phyloP scores from a whole-genome alignment of 108 stramenopile species.

The Nitzschia sp. region DNA sequence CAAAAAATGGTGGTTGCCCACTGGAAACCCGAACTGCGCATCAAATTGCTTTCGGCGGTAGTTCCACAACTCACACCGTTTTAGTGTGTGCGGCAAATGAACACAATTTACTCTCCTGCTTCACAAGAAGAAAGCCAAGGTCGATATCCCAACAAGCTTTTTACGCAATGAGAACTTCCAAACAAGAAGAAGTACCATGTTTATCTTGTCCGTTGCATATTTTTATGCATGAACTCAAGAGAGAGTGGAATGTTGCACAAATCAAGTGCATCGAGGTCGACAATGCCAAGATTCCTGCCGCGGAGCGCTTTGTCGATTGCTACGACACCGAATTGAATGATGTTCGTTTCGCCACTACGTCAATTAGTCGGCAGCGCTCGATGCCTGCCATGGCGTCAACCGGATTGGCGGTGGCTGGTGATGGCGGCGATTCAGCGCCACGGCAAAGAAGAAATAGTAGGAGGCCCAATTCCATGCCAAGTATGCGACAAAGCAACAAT shows the following conservation, averaged over 20 bases:
- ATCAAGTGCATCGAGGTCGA: background rate
- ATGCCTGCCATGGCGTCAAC: background rate
- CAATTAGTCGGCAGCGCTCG: background rate
- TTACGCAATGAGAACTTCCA: too few species aligned
- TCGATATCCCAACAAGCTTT: too few species aligned
- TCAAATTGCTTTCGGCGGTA: too few species aligned
- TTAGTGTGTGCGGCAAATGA: too few species aligned
- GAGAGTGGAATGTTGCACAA: background rate
- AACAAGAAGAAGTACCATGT: too few species aligned
- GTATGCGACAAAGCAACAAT: background rate
- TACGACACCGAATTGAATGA: background rate
- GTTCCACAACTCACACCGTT: too few species aligned
- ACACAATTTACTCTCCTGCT: too few species aligned
- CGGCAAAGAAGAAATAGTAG: background rate
- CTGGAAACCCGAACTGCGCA: too few species aligned
- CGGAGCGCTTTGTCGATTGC: background rate
- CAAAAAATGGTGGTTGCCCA: too few species aligned
- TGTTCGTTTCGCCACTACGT: too few species aligned
- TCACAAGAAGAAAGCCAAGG: too few species aligned
- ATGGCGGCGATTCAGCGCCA: background rate
- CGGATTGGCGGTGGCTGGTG: background rate
- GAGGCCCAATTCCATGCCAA: background rate
- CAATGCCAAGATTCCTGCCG: background rate
- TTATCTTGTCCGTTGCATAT: background rate
- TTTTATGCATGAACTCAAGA: background rate